Evolutionary conservation across 2,329 filamentous ascomycete genomes (phyloP).

Genomic region (Diplodia sapinea): DNA sequence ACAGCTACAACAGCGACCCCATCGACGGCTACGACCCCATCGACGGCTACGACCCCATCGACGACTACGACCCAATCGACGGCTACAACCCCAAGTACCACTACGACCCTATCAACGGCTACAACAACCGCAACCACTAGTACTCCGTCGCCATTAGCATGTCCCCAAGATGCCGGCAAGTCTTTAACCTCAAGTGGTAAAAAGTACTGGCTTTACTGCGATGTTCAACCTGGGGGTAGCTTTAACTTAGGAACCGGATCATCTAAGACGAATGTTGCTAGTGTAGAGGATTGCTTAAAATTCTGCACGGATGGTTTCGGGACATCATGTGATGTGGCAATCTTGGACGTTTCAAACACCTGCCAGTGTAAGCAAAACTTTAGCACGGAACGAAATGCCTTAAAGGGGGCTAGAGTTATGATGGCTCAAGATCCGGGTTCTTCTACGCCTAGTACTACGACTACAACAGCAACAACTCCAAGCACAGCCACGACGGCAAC

Average conservation of each 20-base stretch:
- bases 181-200: not conserved
- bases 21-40: not conserved
- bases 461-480: too few relatives aligned
- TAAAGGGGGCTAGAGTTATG: not conserved
- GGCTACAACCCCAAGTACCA: not conserved
- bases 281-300: constrained; percentile 1
- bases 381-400: not conserved
- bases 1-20: not conserved
- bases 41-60: not conserved
- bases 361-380: not conserved
- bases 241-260: not conserved
- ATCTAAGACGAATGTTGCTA: not conserved
- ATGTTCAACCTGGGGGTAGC: not conserved
- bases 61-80: too few relatives aligned
- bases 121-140: not conserved
- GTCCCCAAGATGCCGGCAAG: not conserved
- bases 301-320: not conserved
- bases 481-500: too few relatives aligned
- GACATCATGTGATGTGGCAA: not conserved
- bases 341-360: not conserved
- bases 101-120: not conserved
- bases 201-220: not conserved
- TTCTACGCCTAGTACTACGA: not conserved
- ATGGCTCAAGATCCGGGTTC: not conserved
- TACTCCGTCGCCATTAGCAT: not conserved